Evolutionary conservation across 139 green algal species (phyloP), one percentile per base, ranked within the genome.

Genomic region (Marvania coccoides): DNA sequence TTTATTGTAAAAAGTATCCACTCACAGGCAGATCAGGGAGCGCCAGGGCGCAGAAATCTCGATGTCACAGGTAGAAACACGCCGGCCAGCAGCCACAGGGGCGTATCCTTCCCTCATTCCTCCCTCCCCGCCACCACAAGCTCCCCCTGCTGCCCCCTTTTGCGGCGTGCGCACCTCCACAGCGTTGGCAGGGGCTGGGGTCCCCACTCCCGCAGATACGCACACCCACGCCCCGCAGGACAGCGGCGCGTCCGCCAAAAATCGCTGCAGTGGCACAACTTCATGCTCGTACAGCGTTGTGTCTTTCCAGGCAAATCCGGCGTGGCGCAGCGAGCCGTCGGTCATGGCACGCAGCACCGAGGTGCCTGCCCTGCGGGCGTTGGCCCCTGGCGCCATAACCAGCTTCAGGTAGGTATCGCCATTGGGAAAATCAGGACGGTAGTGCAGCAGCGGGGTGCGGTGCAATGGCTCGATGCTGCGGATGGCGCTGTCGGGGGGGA

Each of bases 241-340:
- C 1, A 91, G 35, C 8, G 54, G 57, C 0, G 71, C 46, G 51
- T 93, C 87, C 10, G 74, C 84, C 40, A 94, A 63, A 65, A 93
- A 88, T 30, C 86, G 72, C 38, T 73, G 85, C 39, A 94, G 75
- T 0, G 67, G 73, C 15, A 24, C 30, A 33, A 83, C 66, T 24
- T 89, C 82, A 23, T 64, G 46, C 35, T 88, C 81, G 45, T 85
- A 77, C 5, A 70, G n/a, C 3, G 40, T 47, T 0, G 19, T 64
- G 51, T 82, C 73, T 1, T n/a, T 24, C 67, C 72, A 81, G 10
- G 40, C 42, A 34, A 71, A 75, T 29, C 60, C 73, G 10, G 35
- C 9, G 37, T 9, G 35, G 19, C 9, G 48, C 9, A 59, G 12
- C 9, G 30, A 8, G 9, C 12, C 9, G 12, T 59, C 12, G 9